Percentiles rank a stretch among this genome's conserved stretches.
These are phyloP conservation scores for Corrigiola litoralis DNA, from an alignment of 179 eudicot genomes.

Conservation along the genomic window DNA sequence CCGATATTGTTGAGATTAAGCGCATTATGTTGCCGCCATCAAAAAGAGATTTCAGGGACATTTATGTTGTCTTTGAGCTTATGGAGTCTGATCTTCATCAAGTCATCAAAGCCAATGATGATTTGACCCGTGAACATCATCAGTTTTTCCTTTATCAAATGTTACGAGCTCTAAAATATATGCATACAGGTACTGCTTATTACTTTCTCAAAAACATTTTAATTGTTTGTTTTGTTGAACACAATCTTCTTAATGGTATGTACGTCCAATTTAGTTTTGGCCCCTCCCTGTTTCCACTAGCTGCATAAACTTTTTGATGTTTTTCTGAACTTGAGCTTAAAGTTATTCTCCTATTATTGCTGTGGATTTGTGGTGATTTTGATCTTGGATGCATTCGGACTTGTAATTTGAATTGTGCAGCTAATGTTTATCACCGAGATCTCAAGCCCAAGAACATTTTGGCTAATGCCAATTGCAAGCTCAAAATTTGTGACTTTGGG, in stretches of 20 bases:
- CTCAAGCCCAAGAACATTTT: constrained; percentile 90
- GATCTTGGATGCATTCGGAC: constrained; percentile 7
- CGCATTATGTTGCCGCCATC: constrained; percentile 55
- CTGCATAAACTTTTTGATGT: not conserved
- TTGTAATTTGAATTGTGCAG: constrained; percentile 43
- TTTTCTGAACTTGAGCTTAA: not conserved
- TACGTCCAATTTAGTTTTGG: too few species aligned
- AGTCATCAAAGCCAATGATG: constrained; percentile 58
- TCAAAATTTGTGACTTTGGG: constrained; percentile 92
- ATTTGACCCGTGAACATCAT: constrained; percentile 48
- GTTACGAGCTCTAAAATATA: constrained; percentile 64
- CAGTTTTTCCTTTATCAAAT: constrained; percentile 52
- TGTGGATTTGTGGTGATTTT: not conserved
- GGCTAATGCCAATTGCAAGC: constrained; percentile 93
- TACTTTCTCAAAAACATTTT: not conserved
- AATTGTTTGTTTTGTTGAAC: too few species aligned
- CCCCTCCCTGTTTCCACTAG: not conserved
- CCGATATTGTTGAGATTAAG: constrained; percentile 52
- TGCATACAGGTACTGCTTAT: constrained; percentile 73
- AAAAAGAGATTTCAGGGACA: constrained; percentile 45
- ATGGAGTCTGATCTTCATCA: constrained; percentile 59
- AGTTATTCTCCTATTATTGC: not conserved
- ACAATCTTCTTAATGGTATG: too few species aligned
- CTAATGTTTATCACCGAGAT: constrained; percentile 90
- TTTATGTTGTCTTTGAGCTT: constrained; percentile 51